These are phyloP conservation scores for Myxozyma vanderwaltii DNA, from an alignment of 805 yeast genomes.

Conservation along the genomic window DNA sequence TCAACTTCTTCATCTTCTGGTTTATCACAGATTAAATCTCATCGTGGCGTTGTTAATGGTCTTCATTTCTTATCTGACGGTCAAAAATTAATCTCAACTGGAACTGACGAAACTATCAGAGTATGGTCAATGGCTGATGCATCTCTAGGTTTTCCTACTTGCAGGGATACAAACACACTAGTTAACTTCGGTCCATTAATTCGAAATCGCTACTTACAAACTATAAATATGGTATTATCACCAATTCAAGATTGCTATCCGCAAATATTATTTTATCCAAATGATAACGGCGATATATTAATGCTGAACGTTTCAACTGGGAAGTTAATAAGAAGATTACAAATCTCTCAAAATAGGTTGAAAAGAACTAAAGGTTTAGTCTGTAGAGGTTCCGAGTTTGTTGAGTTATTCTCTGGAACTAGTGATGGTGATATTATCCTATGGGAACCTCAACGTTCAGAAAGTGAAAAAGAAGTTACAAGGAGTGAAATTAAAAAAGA, in stretches of 20 bases:
- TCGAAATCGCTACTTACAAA: constrained; percentile 62
- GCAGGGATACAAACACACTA: constrained; percentile 51
- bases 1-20: constrained; percentile 18
- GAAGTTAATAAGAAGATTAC: constrained; percentile 58
- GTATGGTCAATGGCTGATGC: constrained; percentile 72
- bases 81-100: constrained; percentile 61
- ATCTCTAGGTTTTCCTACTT: constrained; percentile 25
- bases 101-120: constrained; percentile 76
- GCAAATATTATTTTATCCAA: constrained; percentile 67
- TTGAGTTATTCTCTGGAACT: constrained; percentile 30
- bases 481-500: background rate
- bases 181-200: constrained; percentile 78
- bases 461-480: background rate
- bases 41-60: constrained; percentile 77
- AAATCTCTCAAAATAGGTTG: background rate
- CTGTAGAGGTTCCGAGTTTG: constrained; percentile 30
- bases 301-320: constrained; percentile 64
- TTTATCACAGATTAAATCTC: constrained; percentile 55
- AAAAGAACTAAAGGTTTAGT: constrained; percentile 24
- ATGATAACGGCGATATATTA: constrained; percentile 72
- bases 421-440: constrained; percentile 30
- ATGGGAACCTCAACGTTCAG: constrained; percentile 25
- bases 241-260: constrained; percentile 55
- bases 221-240: constrained; percentile 57
- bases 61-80: constrained; percentile 74